phyloP scores from a whole-genome alignment of 2,329 filamentous ascomycete genomes.

The Seiridium unicorne region DNA sequence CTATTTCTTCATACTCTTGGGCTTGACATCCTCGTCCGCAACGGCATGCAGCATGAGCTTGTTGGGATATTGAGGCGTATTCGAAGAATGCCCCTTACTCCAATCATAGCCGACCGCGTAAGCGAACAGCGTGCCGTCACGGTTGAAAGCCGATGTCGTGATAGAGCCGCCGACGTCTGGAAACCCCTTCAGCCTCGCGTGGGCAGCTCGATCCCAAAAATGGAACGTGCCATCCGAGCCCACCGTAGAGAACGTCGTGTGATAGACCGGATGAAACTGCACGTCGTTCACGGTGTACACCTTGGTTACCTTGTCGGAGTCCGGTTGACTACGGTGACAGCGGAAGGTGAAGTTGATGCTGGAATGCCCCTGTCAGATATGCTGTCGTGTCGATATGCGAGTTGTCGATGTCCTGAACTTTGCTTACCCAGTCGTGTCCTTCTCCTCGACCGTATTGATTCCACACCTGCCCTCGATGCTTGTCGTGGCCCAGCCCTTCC shows the following conservation, averaged over 20 bases:
- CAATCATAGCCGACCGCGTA: conserved; percentile 71
- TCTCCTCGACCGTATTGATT: conserved; percentile 18
- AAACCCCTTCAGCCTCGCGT: conserved; percentile 52
- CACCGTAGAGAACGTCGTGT: conserved; percentile 25
- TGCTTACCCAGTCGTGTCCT: conserved; percentile 15
- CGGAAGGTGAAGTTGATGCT: conserved; percentile 25
- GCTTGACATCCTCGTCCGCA: conserved; percentile 14
- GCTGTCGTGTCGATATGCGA: background rate
- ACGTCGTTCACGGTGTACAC: conserved; percentile 32
- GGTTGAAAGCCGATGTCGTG: conserved; percentile 60
- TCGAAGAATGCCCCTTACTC: conserved; percentile 58
- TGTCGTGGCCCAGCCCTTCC: conserved; percentile 25
- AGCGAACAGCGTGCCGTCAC: conserved; percentile 55
- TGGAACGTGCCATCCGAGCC: conserved; percentile 35
- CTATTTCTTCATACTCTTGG: conserved; percentile 9
- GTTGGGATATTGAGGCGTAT: conserved; percentile 19
- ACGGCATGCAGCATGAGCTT: conserved; percentile 27
- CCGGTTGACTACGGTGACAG: conserved; percentile 27
- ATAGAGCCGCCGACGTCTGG: conserved; percentile 54
- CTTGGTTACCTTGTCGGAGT: conserved; percentile 16
- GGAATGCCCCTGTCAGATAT: background rate
- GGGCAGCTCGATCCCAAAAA: conserved; percentile 57
- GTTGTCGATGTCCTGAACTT: background rate
- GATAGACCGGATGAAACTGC: conserved; percentile 24
- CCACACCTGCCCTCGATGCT: conserved; percentile 29